Evolutionary conservation across 345 rosid species (phyloP), one percentile per base, ranked within the genome.

Genomic region (Gossypium stocksii): DNA sequence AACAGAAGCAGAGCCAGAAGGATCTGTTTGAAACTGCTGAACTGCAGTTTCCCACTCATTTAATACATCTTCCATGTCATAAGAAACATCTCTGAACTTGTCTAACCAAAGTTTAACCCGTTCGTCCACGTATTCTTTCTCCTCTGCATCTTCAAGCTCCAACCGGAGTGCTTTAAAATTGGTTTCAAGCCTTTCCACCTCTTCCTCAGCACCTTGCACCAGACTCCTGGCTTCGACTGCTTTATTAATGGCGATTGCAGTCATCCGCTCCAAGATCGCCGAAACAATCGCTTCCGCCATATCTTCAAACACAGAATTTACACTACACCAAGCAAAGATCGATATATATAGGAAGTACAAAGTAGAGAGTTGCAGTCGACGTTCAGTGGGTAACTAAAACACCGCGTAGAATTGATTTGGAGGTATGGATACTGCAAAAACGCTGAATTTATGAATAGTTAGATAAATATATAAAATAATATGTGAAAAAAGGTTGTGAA

Each of bases 1-100:
- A 20, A 12, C 4, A 43, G 41, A 53, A 1, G 1, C 17, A 48
- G 12, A 1, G 34, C 4, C 34, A 29, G 34, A 29, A 29, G 34
- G 34, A 29, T 29, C n/a, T 9, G 48, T 12, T 8, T 49, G 7
- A 15, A 34, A 22, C 14, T 76, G 11, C 29, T 12, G 27, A 38
- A 52, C 3, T 12, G 23, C 27, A 10, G 17, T 57, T n/a, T 20
- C 7, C 61, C 29, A 57, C 9, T 64, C 77, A 2, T 74, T 71
- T 8, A 64, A 44, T 5, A 52, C 38, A 15, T 74, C 77, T 8
- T 74, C 77, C 16, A 63, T 63, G 49, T 51, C 77, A n/a, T 74
- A 72, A 60, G 56, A 43, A 16, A 59, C 54, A 3, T 72, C 3
- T 25, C 23, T 59, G 20, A 58, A 25, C 34, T 8, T n/a, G 1